Evolutionary conservation across 2,329 filamentous ascomycete species (phyloP).

Genomic region (Chaetoscypha palmicola): DNA sequence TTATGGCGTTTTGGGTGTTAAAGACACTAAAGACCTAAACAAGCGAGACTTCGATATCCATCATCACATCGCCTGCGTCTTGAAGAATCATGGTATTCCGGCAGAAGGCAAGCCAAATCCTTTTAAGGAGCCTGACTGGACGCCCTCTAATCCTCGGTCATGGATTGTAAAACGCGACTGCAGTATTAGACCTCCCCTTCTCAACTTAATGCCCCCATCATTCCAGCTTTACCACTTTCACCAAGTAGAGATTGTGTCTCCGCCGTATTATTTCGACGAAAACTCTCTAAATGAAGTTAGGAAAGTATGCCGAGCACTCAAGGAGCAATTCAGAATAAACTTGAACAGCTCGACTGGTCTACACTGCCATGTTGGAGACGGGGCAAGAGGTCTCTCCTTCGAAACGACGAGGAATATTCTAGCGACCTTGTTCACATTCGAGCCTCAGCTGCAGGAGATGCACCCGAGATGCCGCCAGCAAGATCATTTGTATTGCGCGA

Average conservation of each 20-base stretch:
- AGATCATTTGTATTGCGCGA: not conserved
- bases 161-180: not conserved
- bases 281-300: not conserved
- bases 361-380: not conserved
- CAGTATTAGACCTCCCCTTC: not conserved
- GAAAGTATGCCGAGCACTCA: not conserved
- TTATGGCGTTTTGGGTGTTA: not conserved
- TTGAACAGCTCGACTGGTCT: not conserved
- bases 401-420: not conserved
- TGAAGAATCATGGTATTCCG: not conserved
- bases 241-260: not conserved
- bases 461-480: not conserved
- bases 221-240: not conserved
- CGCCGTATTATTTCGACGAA: not conserved
- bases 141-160: no score
- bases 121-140: not conserved
- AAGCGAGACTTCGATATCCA: not conserved
- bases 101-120: not conserved
- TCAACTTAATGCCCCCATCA: not conserved
- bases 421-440: slow-evolving; percentile 2
- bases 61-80: not conserved
- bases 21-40: not conserved
- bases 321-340: not conserved
- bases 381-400: not conserved
- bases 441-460: slow-evolving; percentile 1